A percentile compares a stretch with the other conserved stretches of the same genome.
phyloP scores from a whole-genome alignment of 805 yeast species.

The Yamadazyma kitorensis region DNA sequence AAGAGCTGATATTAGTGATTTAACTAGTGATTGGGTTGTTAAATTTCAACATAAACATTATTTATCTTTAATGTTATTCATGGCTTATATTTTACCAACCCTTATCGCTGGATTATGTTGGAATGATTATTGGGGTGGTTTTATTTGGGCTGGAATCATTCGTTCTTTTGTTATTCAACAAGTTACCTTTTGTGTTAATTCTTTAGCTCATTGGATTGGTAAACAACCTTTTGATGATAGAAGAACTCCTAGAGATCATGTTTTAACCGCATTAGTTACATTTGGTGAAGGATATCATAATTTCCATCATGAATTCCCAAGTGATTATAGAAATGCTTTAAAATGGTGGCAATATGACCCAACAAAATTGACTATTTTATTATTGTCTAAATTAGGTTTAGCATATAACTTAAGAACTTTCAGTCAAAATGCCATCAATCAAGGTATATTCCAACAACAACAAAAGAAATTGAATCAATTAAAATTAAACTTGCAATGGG shows the following conservation, averaged over 20 bases:
- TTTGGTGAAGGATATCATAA: constrained; percentile 90
- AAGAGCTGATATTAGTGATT: constrained; percentile 76
- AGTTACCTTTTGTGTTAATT: constrained; percentile 83
- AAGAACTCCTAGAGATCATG: constrained; percentile 84
- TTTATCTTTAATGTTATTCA: constrained; percentile 52
- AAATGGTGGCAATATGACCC: constrained; percentile 90
- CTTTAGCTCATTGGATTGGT: constrained; percentile 86
- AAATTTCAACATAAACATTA: constrained; percentile 82
- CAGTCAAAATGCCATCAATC: constrained; percentile 78
- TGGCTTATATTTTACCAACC: constrained; percentile 67
- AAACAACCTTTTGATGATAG: constrained; percentile 82
- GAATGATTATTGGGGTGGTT: constrained; percentile 67
- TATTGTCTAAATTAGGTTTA: constrained; percentile 61
- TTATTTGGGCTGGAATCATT: constrained; percentile 70
- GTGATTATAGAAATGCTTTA: constrained; percentile 83
- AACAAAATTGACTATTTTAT: constrained; percentile 62
- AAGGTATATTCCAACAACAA: constrained; percentile 78
- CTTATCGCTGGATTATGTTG: constrained; percentile 56
- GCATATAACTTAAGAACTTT: constrained; percentile 73
- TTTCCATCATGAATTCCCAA: constrained; percentile 88
- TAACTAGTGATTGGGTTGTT: constrained; percentile 74
- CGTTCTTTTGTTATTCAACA: constrained; percentile 74
- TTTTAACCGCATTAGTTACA: constrained; percentile 75
- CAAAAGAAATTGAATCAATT: constrained; percentile 72
- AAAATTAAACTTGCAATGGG: constrained; percentile 70